Percentiles rank a stretch among this genome's conserved stretches.
Evolutionary conservation across 225 moss, liverwort and hornwort genomes (phyloP).

Genomic region (Takakia lepidozioides): DNA sequence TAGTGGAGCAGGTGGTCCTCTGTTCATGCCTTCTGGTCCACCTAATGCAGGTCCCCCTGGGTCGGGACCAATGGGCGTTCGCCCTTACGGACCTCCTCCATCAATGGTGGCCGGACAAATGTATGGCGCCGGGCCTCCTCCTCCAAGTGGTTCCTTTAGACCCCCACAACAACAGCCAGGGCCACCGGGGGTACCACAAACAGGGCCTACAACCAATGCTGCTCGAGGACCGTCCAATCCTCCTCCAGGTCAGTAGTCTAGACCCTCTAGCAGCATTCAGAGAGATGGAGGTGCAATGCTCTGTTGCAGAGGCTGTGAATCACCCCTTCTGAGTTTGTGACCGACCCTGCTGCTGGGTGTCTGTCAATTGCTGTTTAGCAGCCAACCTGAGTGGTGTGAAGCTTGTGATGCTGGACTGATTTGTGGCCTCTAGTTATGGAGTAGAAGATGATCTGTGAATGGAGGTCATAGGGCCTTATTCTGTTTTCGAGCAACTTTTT

Average conservation of each 20-base stretch:
- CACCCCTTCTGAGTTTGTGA: too few relatives aligned
- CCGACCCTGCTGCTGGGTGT: too few relatives aligned
- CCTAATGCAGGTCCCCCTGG: conserved; percentile 29
- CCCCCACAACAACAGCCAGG: conserved; percentile 26
- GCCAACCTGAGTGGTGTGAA: too few relatives aligned
- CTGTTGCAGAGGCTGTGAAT: too few relatives aligned
- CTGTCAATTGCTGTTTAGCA: too few relatives aligned
- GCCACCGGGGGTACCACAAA: too few relatives aligned
- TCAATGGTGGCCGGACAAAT: too few relatives aligned
- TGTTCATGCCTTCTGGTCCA: conserved; percentile 27
- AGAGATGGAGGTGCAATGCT: too few relatives aligned
- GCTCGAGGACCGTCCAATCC: conserved; percentile 24
- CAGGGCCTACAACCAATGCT: conserved; percentile 9
- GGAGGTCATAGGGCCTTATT: not conserved
- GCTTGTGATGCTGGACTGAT: too few relatives aligned
- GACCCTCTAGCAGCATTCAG: too few relatives aligned
- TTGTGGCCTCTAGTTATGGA: too few relatives aligned
- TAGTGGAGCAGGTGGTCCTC: conserved; percentile 9
- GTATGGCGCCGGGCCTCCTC: conserved; percentile 15
- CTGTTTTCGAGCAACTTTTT: not conserved
- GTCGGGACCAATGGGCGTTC: conserved; percentile 21
- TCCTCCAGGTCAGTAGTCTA: conserved; percentile 28
- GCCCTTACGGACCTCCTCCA: conserved; percentile 31
- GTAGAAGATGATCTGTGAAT: too few relatives aligned
- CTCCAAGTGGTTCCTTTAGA: conserved; percentile 33